A percentile compares a stretch with the other conserved stretches of the same genome.
Evolutionary conservation across 2,329 filamentous ascomycete genomes (phyloP).

Genomic region (Myotisia sp.): DNA sequence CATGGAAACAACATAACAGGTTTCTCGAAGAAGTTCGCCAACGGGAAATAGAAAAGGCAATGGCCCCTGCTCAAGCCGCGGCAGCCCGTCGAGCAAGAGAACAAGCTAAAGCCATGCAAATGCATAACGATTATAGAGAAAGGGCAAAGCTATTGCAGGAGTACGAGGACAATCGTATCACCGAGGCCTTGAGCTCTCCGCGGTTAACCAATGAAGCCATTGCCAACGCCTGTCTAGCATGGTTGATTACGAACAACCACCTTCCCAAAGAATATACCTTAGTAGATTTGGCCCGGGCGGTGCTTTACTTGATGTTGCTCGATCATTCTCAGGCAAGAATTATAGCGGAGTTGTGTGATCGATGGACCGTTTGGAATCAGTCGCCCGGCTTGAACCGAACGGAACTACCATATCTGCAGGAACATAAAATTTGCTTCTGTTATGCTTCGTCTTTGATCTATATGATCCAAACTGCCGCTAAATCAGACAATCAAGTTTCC

Average conservation of each 20-base stretch:
- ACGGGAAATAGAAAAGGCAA: slow-evolving; percentile 14
- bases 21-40: slow-evolving; percentile 13
- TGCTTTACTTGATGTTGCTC: slow-evolving; percentile 18
- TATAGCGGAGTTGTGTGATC: slow-evolving; percentile 16
- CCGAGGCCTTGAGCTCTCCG: slow-evolving; percentile 17
- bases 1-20: slow-evolving; percentile 11
- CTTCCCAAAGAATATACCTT: slow-evolving; percentile 16
- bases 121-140: slow-evolving; percentile 13
- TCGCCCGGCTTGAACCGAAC: slow-evolving; percentile 17
- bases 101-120: slow-evolving; percentile 10
- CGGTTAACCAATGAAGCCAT: slow-evolving; percentile 15
- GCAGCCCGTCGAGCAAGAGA: slow-evolving; percentile 14
- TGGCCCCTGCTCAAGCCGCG: slow-evolving; percentile 18
- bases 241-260: slow-evolving; percentile 15
- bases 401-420: slow-evolving; percentile 15
- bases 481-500: slow-evolving; percentile 13
- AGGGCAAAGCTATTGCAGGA: slow-evolving; percentile 9
- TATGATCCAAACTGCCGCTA: slow-evolving; percentile 13
- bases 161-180: slow-evolving; percentile 14
- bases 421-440: slow-evolving; percentile 16
- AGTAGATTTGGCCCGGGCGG: slow-evolving; percentile 14
- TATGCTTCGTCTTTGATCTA: slow-evolving; percentile 17
- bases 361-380: slow-evolving; percentile 17
- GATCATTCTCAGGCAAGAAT: slow-evolving; percentile 13
- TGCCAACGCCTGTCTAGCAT: slow-evolving; percentile 16